Conservation (phyloP, 345 rosid genomes). For the Brassica rapa region DNA sequence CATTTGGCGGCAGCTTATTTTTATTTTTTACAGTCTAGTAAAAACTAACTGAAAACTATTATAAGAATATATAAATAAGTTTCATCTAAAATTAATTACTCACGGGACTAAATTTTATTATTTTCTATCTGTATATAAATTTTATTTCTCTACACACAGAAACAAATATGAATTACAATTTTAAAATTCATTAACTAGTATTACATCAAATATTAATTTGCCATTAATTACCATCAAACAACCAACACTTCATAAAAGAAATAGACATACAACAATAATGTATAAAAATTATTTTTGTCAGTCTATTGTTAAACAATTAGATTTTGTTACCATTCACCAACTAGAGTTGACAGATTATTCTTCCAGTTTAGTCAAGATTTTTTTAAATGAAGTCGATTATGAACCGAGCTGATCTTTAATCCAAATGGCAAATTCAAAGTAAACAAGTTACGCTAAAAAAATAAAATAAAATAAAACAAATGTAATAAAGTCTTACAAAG, state of each 20-base stretch:
- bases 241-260: background rate
- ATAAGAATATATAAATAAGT: background rate
- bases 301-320: too few species aligned
- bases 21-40: background rate
- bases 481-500: constrained; percentile 18
- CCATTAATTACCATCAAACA: background rate
- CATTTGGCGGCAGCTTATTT: background rate
- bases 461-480: background rate
- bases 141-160: background rate
- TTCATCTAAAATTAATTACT: background rate
- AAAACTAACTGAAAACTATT: background rate
- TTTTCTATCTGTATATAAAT: too few species aligned
- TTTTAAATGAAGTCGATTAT: background rate
- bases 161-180: background rate
- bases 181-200: too few species aligned
- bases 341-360: background rate
- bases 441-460: background rate
- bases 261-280: background rate
- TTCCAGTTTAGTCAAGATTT: background rate
- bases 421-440: background rate
- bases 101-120: background rate
- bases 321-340: background rate
- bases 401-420: background rate
- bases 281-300: too few species aligned
- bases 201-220: too few species aligned